Base-by-base conservation (phyloP, 306 rosid genomes). In the Ormosia semicastrata region DNA sequence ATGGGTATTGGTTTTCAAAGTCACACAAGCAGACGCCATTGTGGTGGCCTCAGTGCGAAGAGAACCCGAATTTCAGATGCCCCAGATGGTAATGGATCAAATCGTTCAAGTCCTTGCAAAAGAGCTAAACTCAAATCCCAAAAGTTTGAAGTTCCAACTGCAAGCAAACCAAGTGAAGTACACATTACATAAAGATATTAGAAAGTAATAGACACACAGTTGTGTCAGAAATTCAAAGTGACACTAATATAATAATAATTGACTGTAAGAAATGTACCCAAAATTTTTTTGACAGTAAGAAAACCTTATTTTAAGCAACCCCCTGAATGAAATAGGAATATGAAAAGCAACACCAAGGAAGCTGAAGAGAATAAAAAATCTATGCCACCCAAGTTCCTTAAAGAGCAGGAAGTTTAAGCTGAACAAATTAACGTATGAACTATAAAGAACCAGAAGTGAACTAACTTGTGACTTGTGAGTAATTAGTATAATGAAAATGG, bases 11-110 rank as follows among this genome's bases (percentile, higher is more conserved):
- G 89, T 44, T 73, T 75, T 90, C 83, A 84, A 80, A 58, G 83
- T 63, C 80, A 81, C 85, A 84, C 89, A 90, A 70, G 88, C 82
- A 59, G 91, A 89, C 84, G 85, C 91, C 99, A 95, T 95, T 84
- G 34, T 65, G 76, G 32, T 65, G 24, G 63, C 12, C 70, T 71
- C 69, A 43, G 66, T 77, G 79, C 49, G 53, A 64, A 75, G 15
- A 47, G 58, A 68, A 50, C 56, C 75, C 52, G 53, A 4, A 73
- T 58, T 41, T 60, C 82, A 52, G 66, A 44, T 36, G 54, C 33
- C 44, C 17, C 52, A 17, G 69, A 56, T 36, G 66, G 17, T 59
- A 80, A 85, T 46, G 67, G 85, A 69, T 79, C 81, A 83, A 81
- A 81, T 65, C 12, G 13, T 57, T 41, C 85, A 71, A 62, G 56